A percentile compares a stretch with the other conserved stretches of the same genome.
Conservation (phyloP, 495 filamentous ascomycete genomes). For the Podospora pseudoanserina region DNA sequence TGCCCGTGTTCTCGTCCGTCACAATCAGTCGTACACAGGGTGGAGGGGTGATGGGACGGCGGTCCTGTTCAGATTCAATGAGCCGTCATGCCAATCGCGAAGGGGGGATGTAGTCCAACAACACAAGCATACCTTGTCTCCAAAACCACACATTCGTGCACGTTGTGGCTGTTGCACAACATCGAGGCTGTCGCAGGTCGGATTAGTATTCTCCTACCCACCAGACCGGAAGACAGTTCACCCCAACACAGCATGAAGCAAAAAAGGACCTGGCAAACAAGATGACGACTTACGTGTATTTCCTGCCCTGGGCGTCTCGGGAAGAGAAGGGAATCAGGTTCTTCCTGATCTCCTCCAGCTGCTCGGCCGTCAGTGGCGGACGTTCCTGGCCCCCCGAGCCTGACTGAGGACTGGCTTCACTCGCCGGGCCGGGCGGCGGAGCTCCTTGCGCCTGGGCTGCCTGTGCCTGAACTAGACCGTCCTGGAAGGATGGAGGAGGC, state of each 20-base stretch:
- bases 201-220: slow-evolving; percentile 18
- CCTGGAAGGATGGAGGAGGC: slow-evolving; percentile 29
- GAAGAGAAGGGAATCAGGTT: slow-evolving; percentile 33
- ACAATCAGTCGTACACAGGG: slow-evolving; percentile 87
- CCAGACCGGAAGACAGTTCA: neutral
- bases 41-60: slow-evolving; percentile 91
- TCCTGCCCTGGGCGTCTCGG: slow-evolving; percentile 26
- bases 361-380: slow-evolving; percentile 27
- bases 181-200: slow-evolving; percentile 54
- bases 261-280: neutral
- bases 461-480: slow-evolving; percentile 12
- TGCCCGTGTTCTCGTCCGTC: slow-evolving; percentile 70
- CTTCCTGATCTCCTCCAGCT: slow-evolving; percentile 26
- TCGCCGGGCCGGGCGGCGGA: slow-evolving; percentile 21
- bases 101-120: neutral
- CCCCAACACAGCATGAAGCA: neutral
- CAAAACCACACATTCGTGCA: slow-evolving; percentile 98
- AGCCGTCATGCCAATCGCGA: slow-evolving; percentile 13
- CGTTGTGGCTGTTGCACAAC: slow-evolving; percentile 91
- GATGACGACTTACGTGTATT: slow-evolving; percentile 29
- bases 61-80: slow-evolving; percentile 57
- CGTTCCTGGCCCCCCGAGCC: slow-evolving; percentile 21
- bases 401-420: slow-evolving; percentile 19
- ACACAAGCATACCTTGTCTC: slow-evolving; percentile 72
- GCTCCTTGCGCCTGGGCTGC: slow-evolving; percentile 21